Conservation (phyloP, 2,329 filamentous ascomycete species). For the Nakataea oryzae region DNA sequence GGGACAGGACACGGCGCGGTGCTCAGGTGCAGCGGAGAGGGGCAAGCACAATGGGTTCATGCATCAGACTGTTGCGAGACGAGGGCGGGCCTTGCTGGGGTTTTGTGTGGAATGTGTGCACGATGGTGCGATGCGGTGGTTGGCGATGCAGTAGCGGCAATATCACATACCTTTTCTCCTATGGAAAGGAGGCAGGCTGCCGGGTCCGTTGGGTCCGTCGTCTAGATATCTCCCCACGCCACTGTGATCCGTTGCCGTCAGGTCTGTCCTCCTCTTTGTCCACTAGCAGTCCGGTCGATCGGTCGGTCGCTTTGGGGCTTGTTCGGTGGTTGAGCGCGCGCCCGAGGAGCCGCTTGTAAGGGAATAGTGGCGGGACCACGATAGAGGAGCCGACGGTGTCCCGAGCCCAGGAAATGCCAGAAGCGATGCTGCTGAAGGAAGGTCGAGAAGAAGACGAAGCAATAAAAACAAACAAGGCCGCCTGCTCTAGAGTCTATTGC, state of each 20-base stretch:
- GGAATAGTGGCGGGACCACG: neutral
- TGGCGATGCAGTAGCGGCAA: too few relatives aligned
- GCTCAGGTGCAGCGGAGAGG: neutral
- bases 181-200: neutral
- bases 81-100: neutral
- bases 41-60: neutral
- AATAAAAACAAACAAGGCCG: neutral
- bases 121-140: too few relatives aligned
- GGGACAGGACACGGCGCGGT: neutral
- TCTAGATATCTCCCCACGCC: neutral
- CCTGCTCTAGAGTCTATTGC: neutral
- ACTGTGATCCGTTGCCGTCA: neutral
- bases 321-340: neutral
- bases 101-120: neutral
- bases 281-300: neutral
- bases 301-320: neutral
- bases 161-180: neutral
- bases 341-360: neutral
- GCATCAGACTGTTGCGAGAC: neutral
- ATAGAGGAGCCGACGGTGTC: neutral
- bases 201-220: neutral
- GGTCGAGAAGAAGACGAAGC: neutral
- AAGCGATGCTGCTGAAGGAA: neutral
- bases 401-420: neutral
- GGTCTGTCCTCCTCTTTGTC: neutral